Evolutionary conservation across 108 stramenopile species (phyloP).

Genomic region (Fistulifera pelliculosa): DNA sequence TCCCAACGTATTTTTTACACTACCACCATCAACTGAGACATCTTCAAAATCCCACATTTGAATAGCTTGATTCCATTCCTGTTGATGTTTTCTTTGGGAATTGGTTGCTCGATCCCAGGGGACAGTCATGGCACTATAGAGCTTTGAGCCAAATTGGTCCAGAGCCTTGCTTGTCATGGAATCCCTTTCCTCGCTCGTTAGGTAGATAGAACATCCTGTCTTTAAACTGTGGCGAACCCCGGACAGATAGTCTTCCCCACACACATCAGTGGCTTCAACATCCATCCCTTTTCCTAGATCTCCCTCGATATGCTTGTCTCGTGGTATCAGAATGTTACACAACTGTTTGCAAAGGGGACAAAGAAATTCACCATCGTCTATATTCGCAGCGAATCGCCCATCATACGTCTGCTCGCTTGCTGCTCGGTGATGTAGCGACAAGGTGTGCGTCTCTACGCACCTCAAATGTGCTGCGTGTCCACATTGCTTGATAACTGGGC

Average conservation of each 20-base stretch:
- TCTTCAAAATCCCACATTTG: slow-evolving; percentile 80
- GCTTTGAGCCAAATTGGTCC: slow-evolving; percentile 54
- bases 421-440: slow-evolving; percentile 80
- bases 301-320: slow-evolving; percentile 19
- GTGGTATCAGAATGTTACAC: slow-evolving; percentile 88
- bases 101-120: slow-evolving; percentile 45
- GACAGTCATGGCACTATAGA: slow-evolving; percentile 65
- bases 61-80: slow-evolving; percentile 63
- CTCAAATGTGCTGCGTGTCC: slow-evolving; percentile 94
- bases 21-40: slow-evolving; percentile 20
- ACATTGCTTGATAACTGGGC: slow-evolving; percentile 81
- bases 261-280: slow-evolving; percentile 7
- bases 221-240: too few relatives aligned
- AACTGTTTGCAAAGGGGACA: slow-evolving; percentile 97
- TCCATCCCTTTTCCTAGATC: slow-evolving; percentile 13
- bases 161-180: slow-evolving; percentile 44
- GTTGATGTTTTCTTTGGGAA: slow-evolving; percentile 25
- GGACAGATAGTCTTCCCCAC: slow-evolving; percentile 1
- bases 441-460: slow-evolving; percentile 88
- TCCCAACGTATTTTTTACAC: slow-evolving; percentile 44
- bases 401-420: slow-evolving; percentile 79
- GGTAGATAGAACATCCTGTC: neutral
- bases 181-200: slow-evolving; percentile 6
- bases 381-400: slow-evolving; percentile 87
- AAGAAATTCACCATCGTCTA: slow-evolving; percentile 85